Percentiles rank a stretch among this genome's conserved stretches.
Evolutionary conservation across 2,329 filamentous ascomycete species (phyloP).

Genomic region (Hawksworthiomyces lignivorus): DNA sequence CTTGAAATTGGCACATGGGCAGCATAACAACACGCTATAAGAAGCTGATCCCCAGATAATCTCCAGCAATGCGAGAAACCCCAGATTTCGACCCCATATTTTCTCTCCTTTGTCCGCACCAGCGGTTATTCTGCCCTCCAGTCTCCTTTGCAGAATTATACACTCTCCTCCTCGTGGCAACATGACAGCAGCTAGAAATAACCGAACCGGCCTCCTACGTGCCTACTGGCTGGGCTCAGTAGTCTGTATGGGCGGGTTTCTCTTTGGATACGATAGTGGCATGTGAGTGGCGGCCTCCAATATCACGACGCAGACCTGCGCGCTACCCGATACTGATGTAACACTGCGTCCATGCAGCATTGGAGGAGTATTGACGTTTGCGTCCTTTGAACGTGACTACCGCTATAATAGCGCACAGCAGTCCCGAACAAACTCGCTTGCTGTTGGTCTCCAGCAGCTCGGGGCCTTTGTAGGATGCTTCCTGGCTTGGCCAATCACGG

Average conservation of each 20-base stretch:
- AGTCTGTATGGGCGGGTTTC: conserved; percentile 2
- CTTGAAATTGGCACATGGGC: no score
- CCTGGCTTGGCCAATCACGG: conserved; percentile 50
- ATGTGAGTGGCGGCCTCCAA: conserved; percentile 4
- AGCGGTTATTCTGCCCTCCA: no score
- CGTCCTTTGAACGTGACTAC: conserved; percentile 14
- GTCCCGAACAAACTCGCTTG: conserved; percentile 43
- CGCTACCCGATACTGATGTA: no score
- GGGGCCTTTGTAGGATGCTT: conserved; percentile 59
- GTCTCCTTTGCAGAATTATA: no score
- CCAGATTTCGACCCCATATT: no score
- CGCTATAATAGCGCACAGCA: conserved; percentile 10
- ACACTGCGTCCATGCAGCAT: no score
- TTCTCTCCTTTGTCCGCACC: no score
- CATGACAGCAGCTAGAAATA: neutral
- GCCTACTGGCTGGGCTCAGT: conserved; percentile 5
- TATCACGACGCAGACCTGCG: no score
- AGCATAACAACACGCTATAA: no score
- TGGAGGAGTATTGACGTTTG: neutral
- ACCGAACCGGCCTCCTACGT: neutral
- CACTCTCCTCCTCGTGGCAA: no score
- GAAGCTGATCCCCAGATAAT: no score
- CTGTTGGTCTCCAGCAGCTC: conserved; percentile 57
- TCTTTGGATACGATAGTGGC: conserved; percentile 5
- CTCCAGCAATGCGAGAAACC: no score